Base-by-base conservation (phyloP, 2,329 filamentous ascomycete genomes). In the Scolecobasidium constrictum region DNA sequence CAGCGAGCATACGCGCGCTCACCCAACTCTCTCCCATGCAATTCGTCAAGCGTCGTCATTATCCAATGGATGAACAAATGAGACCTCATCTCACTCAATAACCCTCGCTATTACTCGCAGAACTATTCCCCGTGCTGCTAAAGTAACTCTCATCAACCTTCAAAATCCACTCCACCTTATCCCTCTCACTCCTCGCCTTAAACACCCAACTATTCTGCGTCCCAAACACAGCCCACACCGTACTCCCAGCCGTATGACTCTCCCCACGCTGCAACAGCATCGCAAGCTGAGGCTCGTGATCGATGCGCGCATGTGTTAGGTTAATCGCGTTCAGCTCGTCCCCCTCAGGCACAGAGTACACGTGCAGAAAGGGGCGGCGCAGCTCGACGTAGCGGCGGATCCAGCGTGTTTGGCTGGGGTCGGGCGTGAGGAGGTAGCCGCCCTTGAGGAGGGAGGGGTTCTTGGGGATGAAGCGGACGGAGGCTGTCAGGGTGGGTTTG, bases 101-200 rank as follows among this genome's bases (percentile, higher is more conserved):
- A 31, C 26, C 15, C 26, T 31, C 26, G 15, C 26, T 31, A n/a
- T 9, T 15, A 9, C 15, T 15, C 26, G 23, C 38, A 18, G 23
- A 33, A n/a, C 21, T 26, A n/a, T 18, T 34, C 15, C 16, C 22
- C 11, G 23, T 19, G 15, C 38, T 41, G 18, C 26, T 13, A 53
- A 78, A 77, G 59, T 74, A 80, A 51, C 81, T 85, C 68, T 94
- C 83, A 62, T 98, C 92, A 52, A 98, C 86, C 55, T 83, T 82
- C 61, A 93, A 75, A 52, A 98, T 94, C 92, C 92, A 98, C 60
- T 96, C 92, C 52, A 88, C 81, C 69, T 95, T 94, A 61, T 95
- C 88, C 38, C 81, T 75, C 66, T 95, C 90, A 53, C 79, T 90
- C 46, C 87, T 74, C 18, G 87, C 85, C 12, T 87, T 86, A 61